Conservation (phyloP, 805 yeast species). For the Metschnikowia santaceciliae region DNA sequence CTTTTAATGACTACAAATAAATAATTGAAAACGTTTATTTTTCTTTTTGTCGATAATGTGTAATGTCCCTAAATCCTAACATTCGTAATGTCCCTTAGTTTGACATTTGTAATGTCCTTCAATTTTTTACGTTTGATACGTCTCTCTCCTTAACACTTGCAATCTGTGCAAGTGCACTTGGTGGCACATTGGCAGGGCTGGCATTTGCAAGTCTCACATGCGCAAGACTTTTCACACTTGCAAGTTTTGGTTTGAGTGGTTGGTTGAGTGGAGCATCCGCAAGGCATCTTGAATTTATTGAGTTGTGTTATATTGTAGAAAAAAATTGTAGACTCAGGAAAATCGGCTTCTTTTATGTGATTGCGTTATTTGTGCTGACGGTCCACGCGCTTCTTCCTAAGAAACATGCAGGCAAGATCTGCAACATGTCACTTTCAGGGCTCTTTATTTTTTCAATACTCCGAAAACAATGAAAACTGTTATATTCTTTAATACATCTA, state of each 20-base stretch:
- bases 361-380: conserved; percentile 6
- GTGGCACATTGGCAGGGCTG: conserved; percentile 8
- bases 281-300: conserved; percentile 2
- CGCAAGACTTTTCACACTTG: conserved; percentile 2
- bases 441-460: not conserved
- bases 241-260: not conserved
- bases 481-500: too few relatives aligned
- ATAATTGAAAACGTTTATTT: not conserved
- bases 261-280: conserved; percentile 5
- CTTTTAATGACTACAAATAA: not conserved
- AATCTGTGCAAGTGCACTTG: conserved; percentile 6
- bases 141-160: conserved; percentile 3
- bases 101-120: not conserved
- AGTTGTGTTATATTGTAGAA: not conserved
- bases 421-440: not conserved
- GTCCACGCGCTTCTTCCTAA: not conserved
- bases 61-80: too few relatives aligned
- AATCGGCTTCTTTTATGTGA: not conserved
- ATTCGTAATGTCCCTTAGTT: not conserved
- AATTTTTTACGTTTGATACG: not conserved
- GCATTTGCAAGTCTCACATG: conserved; percentile 9
- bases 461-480: not conserved
- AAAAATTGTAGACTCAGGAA: not conserved
- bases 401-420: not conserved
- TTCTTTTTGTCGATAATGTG: too few relatives aligned